A percentile compares a stretch with the other conserved stretches of the same genome.
These are phyloP conservation scores for Entomortierella parvispora DNA, from an alignment of 192 early-diverging fungal species.

Conservation along the genomic window DNA sequence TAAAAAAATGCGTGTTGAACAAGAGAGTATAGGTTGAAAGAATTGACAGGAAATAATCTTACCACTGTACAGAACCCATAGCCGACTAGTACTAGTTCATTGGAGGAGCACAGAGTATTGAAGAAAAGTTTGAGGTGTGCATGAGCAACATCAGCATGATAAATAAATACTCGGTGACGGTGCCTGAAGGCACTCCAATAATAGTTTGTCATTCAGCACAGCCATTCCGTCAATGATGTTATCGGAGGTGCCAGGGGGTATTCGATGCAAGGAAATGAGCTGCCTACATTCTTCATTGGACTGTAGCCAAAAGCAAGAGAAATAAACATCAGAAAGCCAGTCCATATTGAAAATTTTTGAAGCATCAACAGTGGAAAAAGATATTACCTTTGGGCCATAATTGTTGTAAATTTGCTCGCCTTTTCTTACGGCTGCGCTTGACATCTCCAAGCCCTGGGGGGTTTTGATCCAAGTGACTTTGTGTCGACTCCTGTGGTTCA, in stretches of 20 bases:
- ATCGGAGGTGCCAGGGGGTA: too few species aligned
- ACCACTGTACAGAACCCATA: conserved; percentile 75
- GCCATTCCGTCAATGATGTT: too few species aligned
- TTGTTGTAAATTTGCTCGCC: conserved; percentile 71
- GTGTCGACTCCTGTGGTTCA: conserved; percentile 70
- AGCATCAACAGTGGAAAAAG: too few species aligned
- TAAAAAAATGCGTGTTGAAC: neutral
- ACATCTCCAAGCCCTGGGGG: conserved; percentile 27
- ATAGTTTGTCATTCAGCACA: too few species aligned
- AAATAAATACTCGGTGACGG: too few species aligned
- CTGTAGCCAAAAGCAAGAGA: conserved; percentile 14
- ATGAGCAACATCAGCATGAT: too few species aligned
- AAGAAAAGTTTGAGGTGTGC: too few species aligned
- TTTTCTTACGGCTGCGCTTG: conserved; percentile 27
- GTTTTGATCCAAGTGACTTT: conserved; percentile 65
- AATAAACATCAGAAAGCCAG: neutral
- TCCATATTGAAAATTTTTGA: too few species aligned
- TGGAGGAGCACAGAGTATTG: too few species aligned
- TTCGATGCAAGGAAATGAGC: neutral
- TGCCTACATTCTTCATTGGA: conserved; percentile 76
- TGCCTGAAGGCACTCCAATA: too few species aligned
- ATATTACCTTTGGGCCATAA: conserved; percentile 74
- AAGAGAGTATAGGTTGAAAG: neutral
- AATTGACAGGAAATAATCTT: neutral
- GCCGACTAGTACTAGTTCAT: conserved; percentile 64